These are phyloP conservation scores for Microcera coccophila DNA, from an alignment of 2,329 filamentous ascomycete species.

Conservation along the genomic window DNA sequence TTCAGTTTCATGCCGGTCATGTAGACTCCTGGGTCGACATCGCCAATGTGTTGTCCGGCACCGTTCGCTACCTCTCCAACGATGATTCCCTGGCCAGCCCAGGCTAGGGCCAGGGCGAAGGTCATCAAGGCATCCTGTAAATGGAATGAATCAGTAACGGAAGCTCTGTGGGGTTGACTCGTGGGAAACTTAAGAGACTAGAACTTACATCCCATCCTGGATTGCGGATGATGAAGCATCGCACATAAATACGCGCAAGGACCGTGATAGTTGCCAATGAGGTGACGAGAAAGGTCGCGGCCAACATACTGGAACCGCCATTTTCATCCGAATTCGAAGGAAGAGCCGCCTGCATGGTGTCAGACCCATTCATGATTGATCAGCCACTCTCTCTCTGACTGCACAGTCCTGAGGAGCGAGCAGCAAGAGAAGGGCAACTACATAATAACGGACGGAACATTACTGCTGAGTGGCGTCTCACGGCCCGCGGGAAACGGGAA, in stretches of 20 bases:
- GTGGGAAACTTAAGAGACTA: background rate
- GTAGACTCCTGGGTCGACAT: constrained; percentile 35
- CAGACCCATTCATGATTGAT: constrained; percentile 17
- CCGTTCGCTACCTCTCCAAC: constrained; percentile 40
- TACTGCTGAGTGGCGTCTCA: background rate
- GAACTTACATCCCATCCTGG: constrained; percentile 43
- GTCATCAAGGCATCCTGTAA: constrained; percentile 31
- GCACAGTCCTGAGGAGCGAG: background rate
- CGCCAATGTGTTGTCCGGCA: constrained; percentile 43
- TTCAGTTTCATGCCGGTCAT: constrained; percentile 39
- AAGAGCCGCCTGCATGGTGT: background rate
- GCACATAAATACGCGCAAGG: constrained; percentile 43
- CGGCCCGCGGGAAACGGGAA: background rate
- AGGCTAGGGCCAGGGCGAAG: constrained; percentile 27
- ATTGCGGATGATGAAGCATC: constrained; percentile 43
- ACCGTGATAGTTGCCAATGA: constrained; percentile 37
- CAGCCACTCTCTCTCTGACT: background rate
- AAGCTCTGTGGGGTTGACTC: too few species aligned
- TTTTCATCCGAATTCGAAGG: constrained; percentile 34
- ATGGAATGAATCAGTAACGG: background rate
- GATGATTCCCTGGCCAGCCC: constrained; percentile 38
- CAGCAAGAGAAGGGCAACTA: background rate
- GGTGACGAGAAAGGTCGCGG: constrained; percentile 37
- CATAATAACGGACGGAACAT: background rate
- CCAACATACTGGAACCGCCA: constrained; percentile 37